Conservation (phyloP, 345 rosid species). For the Salix dunnii region DNA sequence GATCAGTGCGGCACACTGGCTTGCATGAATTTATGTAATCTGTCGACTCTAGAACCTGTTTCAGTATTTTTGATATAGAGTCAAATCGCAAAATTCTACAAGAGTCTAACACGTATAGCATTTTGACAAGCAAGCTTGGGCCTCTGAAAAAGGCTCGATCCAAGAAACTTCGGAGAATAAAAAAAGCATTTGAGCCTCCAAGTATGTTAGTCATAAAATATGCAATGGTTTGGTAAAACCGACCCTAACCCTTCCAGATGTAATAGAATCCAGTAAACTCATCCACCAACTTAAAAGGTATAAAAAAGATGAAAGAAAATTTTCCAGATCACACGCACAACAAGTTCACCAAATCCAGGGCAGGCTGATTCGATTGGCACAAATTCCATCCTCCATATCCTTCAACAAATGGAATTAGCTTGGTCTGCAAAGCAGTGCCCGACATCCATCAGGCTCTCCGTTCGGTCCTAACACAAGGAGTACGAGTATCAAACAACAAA, state of each 20-base stretch:
- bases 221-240: neutral
- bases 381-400: conserved; percentile 95
- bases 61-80: neutral
- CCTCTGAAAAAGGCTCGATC: neutral
- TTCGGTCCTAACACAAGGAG: neutral
- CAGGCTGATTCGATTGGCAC: conserved; percentile 95
- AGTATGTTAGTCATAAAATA: neutral
- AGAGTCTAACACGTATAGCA: neutral
- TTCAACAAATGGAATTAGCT: conserved; percentile 94
- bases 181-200: neutral
- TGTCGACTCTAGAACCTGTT: conserved; percentile 87
- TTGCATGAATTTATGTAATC: conserved; percentile 98
- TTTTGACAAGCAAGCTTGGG: neutral
- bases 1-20: conserved; percentile 75
- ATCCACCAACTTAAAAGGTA: neutral
- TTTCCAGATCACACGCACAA: conserved; percentile 49
- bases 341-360: conserved; percentile 96
- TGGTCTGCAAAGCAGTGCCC: conserved; percentile 54
- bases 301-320: neutral
- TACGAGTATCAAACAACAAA: neutral
- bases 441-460: neutral
- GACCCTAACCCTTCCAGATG: neutral
- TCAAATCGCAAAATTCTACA: neutral
- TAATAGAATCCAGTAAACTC: neutral
- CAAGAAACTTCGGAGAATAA: neutral